These are phyloP conservation scores for Candida anglica DNA, from an alignment of 805 yeast species.

Conservation along the genomic window DNA sequence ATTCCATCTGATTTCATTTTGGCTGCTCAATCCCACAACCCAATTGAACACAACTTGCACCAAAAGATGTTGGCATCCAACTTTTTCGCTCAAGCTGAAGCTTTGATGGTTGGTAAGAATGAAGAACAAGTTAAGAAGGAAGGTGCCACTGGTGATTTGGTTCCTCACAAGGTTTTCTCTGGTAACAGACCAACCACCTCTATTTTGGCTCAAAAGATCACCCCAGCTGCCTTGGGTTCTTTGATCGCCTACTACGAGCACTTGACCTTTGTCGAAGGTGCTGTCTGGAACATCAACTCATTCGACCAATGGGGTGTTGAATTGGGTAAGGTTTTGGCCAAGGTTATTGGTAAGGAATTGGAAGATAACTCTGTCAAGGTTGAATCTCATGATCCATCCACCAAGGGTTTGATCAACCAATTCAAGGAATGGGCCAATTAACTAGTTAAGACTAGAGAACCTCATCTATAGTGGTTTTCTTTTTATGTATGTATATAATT, in stretches of 20 bases:
- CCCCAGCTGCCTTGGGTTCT: slow-evolving; percentile 95
- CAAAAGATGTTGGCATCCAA: slow-evolving; percentile 98
- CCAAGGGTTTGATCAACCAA: slow-evolving; percentile 90
- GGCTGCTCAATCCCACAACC: slow-evolving; percentile 98
- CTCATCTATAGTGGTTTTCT: too few species aligned
- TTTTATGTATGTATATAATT: too few species aligned
- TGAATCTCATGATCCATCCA: slow-evolving; percentile 79
- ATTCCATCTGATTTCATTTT: slow-evolving; percentile 96
- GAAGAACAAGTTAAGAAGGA: slow-evolving; percentile 79
- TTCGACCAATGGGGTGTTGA: slow-evolving; percentile 99
- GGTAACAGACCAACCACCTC: slow-evolving; percentile 99
- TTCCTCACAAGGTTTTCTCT: slow-evolving; percentile 93
- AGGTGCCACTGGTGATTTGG: slow-evolving; percentile 80
- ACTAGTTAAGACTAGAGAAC: background rate
- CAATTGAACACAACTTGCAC: slow-evolving; percentile 88
- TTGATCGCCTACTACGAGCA: slow-evolving; percentile 98
- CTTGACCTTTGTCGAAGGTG: slow-evolving; percentile 96
- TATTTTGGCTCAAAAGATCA: slow-evolving; percentile 89
- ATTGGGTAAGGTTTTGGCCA: slow-evolving; percentile 96
- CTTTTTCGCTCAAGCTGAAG: slow-evolving; percentile 98
- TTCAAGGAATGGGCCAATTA: slow-evolving; percentile 74
- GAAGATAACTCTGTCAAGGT: slow-evolving; percentile 52
- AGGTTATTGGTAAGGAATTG: slow-evolving; percentile 88
- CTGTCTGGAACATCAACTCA: slow-evolving; percentile 98
- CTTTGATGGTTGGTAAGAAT: slow-evolving; percentile 93